Base-by-base conservation (phyloP, 257 asterid species). In the Misopates orontium region DNA sequence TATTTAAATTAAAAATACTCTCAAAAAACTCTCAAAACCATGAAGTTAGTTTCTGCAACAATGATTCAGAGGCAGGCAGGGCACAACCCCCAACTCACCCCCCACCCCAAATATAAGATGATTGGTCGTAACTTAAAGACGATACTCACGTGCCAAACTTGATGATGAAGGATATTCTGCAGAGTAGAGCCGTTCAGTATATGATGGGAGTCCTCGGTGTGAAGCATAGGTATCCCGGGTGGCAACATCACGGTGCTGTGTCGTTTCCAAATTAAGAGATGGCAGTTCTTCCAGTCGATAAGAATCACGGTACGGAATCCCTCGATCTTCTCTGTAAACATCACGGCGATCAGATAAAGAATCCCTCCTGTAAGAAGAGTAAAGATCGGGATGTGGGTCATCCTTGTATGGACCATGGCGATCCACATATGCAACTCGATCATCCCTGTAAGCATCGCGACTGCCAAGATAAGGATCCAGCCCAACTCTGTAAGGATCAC, bases 301-400 rank as follows among this genome's bases (percentile, higher is more conserved):
- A 72, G 73, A 47, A 68, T 77, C 82, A 44, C 66, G 76, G 48
- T 70, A 36, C 59, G 66, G 82, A 36, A 19, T 36, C 51, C 62
- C 72, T 16, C 64, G 67, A 25, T 69, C 80, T 20, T 52, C 77
- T 69, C 84, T 73, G 48, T 81, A 84, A 52, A 56, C 25, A 56
- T 72, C 81, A 12, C 21, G 84, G 16, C 57, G 42, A 65, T 62
- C 80, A 51, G 20, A 5, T 28, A 24, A 42, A 18, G 79, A 45
- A 40, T 64, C 78, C 19, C 42, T 66, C 67, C 69, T 56, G 53
- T 73, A 73, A 12, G 58, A 19, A 4, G 45, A 56, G 64, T 77
- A 76, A 24, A 76, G 64, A 69, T 67, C 84, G 0, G 74, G 70
- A 53, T 18, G 71, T 12, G 50, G 40, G 14, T 31, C 40, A 8